Percentiles rank a stretch among this genome's conserved stretches.
Conservation (phyloP, 257 asterid species). For the Cinchona pubescens region DNA sequence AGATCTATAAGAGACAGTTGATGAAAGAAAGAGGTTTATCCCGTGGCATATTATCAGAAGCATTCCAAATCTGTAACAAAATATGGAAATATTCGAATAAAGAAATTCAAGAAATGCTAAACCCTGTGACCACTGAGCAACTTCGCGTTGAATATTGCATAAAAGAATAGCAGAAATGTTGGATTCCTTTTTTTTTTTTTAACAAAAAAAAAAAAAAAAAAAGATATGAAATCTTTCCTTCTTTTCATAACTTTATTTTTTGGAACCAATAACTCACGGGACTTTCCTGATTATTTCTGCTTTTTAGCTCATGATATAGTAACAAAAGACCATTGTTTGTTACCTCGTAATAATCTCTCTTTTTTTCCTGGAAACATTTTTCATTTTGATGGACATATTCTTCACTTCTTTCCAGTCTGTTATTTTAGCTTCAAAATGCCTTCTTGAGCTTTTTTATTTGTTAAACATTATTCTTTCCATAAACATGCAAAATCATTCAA, state of each 20-base stretch:
- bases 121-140: constrained; percentile 27
- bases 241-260: constrained; percentile 12
- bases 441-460: constrained; percentile 10
- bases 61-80: background rate
- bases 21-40: background rate
- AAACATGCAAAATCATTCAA: constrained; percentile 17
- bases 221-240: constrained; percentile 7
- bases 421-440: background rate
- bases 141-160: constrained; percentile 32
- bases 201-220: constrained; percentile 9
- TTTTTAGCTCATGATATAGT: constrained; percentile 33
- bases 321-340: constrained; percentile 17
- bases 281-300: constrained; percentile 33
- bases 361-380: constrained; percentile 24
- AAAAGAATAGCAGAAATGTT: constrained; percentile 26
- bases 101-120: background rate
- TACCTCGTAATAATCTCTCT: constrained; percentile 31
- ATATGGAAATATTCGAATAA: constrained; percentile 1
- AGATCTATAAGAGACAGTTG: too few relatives aligned
- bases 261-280: constrained; percentile 45
- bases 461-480: background rate
- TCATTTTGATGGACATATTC: constrained; percentile 16
- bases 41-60: constrained; percentile 1
- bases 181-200: constrained; percentile 18
- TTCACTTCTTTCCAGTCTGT: constrained; percentile 3